Evolutionary conservation across 2,329 filamentous ascomycete genomes (phyloP).

Genomic region (Talaromyces sp.): DNA sequence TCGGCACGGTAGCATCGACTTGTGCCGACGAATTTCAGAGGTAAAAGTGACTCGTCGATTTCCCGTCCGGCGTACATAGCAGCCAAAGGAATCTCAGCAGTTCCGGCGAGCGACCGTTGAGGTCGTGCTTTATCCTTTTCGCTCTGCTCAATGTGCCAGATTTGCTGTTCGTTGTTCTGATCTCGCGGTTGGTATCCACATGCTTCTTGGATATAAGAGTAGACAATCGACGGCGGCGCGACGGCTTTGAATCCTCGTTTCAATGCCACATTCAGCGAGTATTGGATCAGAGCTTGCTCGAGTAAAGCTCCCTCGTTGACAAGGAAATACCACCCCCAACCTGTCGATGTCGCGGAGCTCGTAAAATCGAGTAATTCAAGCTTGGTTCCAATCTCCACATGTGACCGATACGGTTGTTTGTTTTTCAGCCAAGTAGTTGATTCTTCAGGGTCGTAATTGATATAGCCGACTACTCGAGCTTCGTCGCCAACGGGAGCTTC

Average conservation of each 20-base stretch:
- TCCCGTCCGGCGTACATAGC: constrained; percentile 78
- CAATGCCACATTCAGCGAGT: constrained; percentile 72
- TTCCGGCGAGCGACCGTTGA: constrained; percentile 75
- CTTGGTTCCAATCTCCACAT: constrained; percentile 81
- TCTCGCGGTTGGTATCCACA: constrained; percentile 96
- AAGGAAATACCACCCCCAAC: constrained; percentile 98
- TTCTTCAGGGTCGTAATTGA: constrained; percentile 66
- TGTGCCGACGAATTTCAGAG: constrained; percentile 75
- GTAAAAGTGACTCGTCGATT: constrained; percentile 65
- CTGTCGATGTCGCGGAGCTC: constrained; percentile 74
- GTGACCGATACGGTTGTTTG: constrained; percentile 55
- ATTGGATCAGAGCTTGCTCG: constrained; percentile 91
- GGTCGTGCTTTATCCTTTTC: constrained; percentile 65
- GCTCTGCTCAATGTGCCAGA: constrained; percentile 74
- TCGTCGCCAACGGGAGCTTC: constrained; percentile 70
- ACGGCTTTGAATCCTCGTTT: constrained; percentile 75
- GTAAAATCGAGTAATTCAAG: constrained; percentile 91
- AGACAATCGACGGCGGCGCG: constrained; percentile 84
- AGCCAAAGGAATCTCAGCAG: constrained; percentile 91
- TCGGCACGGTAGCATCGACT: constrained; percentile 96
- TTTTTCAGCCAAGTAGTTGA: constrained; percentile 34
- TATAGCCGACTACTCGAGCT: constrained; percentile 67
- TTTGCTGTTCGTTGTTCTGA: constrained; percentile 84
- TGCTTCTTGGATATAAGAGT: constrained; percentile 82
- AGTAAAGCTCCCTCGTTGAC: constrained; percentile 86